A percentile compares a stretch with the other conserved stretches of the same genome.
These are phyloP conservation scores for Wickerhamiella brachini DNA, from an alignment of 805 yeast genomes.

Conservation along the genomic window DNA sequence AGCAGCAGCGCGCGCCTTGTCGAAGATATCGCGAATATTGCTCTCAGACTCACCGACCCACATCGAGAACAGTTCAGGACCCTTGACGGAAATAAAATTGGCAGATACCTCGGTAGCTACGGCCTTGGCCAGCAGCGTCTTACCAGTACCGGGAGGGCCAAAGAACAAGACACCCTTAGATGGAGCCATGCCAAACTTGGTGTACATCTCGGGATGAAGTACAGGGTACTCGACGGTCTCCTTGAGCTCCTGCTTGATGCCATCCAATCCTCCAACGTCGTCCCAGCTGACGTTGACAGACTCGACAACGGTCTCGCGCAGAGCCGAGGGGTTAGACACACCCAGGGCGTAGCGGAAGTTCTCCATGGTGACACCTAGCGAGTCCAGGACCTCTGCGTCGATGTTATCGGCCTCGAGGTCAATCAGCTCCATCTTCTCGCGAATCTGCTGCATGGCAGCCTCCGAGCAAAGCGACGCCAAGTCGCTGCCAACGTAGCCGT, in stretches of 20 bases:
- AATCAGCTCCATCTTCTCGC: constrained; percentile 97
- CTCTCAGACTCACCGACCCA: constrained; percentile 99
- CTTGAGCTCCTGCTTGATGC: constrained; percentile 89
- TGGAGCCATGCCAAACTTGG: constrained; percentile 95
- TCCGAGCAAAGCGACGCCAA: constrained; percentile 97
- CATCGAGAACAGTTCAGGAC: constrained; percentile 94
- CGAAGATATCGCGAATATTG: constrained; percentile 93
- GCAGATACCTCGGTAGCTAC: constrained; percentile 99
- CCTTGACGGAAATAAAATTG: constrained; percentile 92
- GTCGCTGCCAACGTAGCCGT: constrained; percentile 99
- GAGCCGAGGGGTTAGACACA: constrained; percentile 95
- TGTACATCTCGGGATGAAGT: constrained; percentile 95
- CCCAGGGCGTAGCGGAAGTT: constrained; percentile 96
- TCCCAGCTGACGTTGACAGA: constrained; percentile 98
- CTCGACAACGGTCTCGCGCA: constrained; percentile 98
- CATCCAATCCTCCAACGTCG: constrained; percentile 97
- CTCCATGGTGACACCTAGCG: constrained; percentile 97
- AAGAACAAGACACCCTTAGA: constrained; percentile 96
- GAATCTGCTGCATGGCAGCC: constrained; percentile 99
- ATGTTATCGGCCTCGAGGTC: constrained; percentile 93
- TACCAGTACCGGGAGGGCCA: constrained; percentile 99
- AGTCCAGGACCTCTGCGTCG: constrained; percentile 92
- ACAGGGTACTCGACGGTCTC: constrained; percentile 99
- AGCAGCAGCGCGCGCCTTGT: constrained; percentile 98
- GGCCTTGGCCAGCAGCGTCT: constrained; percentile 94